Conservation (phyloP, 1,284 basidiomycete species). For the Termitomyces sp. region DNA sequence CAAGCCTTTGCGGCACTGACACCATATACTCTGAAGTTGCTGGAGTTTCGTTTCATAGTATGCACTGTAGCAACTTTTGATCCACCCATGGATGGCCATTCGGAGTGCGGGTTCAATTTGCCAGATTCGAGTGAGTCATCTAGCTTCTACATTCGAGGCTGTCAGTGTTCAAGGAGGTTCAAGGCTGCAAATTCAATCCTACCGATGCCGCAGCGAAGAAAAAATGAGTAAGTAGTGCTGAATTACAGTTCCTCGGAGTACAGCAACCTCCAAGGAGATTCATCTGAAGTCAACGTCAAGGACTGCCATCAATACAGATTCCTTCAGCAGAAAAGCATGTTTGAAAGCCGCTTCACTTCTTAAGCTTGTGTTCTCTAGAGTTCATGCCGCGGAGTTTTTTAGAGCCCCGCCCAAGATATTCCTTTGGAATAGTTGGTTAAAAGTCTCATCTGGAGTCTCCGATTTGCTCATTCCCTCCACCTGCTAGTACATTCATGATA, state of each 20-base stretch:
- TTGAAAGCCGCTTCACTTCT: constrained; percentile 6
- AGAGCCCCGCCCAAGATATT: neutral
- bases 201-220: too few species aligned
- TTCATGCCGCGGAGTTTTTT: neutral
- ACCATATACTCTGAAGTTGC: too few species aligned
- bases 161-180: too few species aligned
- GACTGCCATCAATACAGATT: constrained; percentile 4
- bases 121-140: too few species aligned
- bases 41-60: too few species aligned
- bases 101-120: too few species aligned
- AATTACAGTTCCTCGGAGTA: constrained; percentile 2
- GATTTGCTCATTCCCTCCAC: neutral
- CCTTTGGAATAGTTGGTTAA: neutral
- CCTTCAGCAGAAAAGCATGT: constrained; percentile 5
- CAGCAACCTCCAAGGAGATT: constrained; percentile 4
- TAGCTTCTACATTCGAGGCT: too few species aligned
- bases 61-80: too few species aligned
- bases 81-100: too few species aligned
- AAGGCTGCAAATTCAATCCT: too few species aligned
- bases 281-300: constrained; percentile 1
- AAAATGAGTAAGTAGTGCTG: too few species aligned
- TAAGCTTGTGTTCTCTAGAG: neutral
- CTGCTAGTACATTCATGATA: neutral
- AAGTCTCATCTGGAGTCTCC: neutral
- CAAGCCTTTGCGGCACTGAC: too few species aligned